A percentile compares a stretch with the other conserved stretches of the same genome.
phyloP scores from a whole-genome alignment of 805 yeast genomes.

The Saccharomycopsis fermentans region DNA sequence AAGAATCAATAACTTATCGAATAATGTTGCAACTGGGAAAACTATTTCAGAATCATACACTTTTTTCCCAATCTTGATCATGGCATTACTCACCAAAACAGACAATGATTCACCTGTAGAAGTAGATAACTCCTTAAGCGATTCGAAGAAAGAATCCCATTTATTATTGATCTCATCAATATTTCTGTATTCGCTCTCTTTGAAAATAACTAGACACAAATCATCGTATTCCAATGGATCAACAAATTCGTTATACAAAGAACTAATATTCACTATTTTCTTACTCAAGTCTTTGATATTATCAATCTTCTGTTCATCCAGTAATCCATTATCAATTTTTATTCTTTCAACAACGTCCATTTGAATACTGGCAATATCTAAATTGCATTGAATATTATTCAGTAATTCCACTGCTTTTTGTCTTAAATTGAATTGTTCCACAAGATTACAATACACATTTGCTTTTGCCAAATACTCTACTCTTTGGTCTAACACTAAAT shows the following conservation, averaged over 20 bases:
- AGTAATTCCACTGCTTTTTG: conserved; percentile 68
- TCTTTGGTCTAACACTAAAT: conserved; percentile 57
- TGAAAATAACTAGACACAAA: conserved; percentile 66
- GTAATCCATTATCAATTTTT: conserved; percentile 41
- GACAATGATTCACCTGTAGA: conserved; percentile 20
- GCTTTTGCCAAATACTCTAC: conserved; percentile 87
- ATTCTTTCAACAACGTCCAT: conserved; percentile 40
- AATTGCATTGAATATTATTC: conserved; percentile 60
- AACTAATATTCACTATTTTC: conserved; percentile 60
- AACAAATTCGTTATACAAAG: conserved; percentile 75
- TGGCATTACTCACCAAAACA: conserved; percentile 14
- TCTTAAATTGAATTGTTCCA: conserved; percentile 63
- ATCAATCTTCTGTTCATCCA: conserved; percentile 37
- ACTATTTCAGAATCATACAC: conserved; percentile 62
- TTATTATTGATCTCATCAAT: conserved; percentile 71
- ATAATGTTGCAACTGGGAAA: conserved; percentile 65
- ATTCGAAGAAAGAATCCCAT: conserved; percentile 67
- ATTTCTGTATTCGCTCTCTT: conserved; percentile 76
- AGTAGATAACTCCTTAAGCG: conserved; percentile 27
- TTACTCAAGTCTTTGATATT: conserved; percentile 48
- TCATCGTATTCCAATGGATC: conserved; percentile 84
- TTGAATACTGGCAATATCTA: conserved; percentile 82
- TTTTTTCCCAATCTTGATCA: conserved; percentile 47
- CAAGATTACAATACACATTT: conserved; percentile 83
- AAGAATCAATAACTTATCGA: conserved; percentile 54